Conservation (phyloP, 1,139 yeast genomes). For the Fermentozyma sake region DNA sequence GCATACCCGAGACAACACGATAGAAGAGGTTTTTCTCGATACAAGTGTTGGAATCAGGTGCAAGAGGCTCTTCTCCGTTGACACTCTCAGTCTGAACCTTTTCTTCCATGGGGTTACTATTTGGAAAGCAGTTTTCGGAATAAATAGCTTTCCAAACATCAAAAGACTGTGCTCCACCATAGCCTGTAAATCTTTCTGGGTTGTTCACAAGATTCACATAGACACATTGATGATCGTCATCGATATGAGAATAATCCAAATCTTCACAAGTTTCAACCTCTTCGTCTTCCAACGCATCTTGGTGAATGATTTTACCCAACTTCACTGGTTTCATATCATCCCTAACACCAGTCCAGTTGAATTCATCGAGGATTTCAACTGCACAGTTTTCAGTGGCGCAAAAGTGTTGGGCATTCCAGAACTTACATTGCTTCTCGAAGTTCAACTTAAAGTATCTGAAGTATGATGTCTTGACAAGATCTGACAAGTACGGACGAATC, state of each 20-base stretch:
- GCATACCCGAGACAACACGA: slow-evolving; percentile 88
- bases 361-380: slow-evolving; percentile 60
- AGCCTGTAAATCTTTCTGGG: slow-evolving; percentile 96
- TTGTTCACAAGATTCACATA: slow-evolving; percentile 82
- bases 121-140: slow-evolving; percentile 81
- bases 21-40: slow-evolving; percentile 84
- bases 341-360: slow-evolving; percentile 58
- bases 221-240: slow-evolving; percentile 61
- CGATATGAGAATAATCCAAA: slow-evolving; percentile 59
- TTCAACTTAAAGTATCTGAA: slow-evolving; percentile 87
- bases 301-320: slow-evolving; percentile 48
- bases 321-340: slow-evolving; percentile 72
- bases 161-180: slow-evolving; percentile 86
- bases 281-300: slow-evolving; percentile 18
- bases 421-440: slow-evolving; percentile 82
- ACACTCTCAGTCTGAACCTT: too few relatives aligned
- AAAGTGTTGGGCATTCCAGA: slow-evolving; percentile 78
- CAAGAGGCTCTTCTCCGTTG: too few relatives aligned
- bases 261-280: slow-evolving; percentile 26
- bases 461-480: slow-evolving; percentile 63
- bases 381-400: slow-evolving; percentile 95
- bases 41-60: too few relatives aligned
- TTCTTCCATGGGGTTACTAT: slow-evolving; percentile 41
- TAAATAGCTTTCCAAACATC: slow-evolving; percentile 94
- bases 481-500: slow-evolving; percentile 46